These are phyloP conservation scores for Globisporangium ultimum DNA, from an alignment of 352 stramenopile species.

Conservation along the genomic window DNA sequence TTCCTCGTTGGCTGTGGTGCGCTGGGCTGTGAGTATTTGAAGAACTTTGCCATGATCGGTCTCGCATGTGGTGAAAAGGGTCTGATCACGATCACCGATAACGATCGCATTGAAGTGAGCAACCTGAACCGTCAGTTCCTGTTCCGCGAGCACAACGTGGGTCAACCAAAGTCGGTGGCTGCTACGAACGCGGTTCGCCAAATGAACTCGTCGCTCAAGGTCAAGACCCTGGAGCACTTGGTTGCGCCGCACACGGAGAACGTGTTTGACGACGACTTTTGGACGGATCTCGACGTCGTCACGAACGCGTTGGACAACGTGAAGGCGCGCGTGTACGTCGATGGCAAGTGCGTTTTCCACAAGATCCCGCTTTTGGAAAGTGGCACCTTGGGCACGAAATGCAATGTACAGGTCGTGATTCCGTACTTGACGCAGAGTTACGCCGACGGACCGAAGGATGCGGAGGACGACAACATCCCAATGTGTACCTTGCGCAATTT, in stretches of 20 bases:
- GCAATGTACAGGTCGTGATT: constrained; percentile 93
- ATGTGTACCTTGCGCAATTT: constrained; percentile 99
- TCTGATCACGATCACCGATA: constrained; percentile 81
- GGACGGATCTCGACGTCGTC: constrained; percentile 89
- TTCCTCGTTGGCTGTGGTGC: constrained; percentile 83
- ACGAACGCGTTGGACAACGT: constrained; percentile 99
- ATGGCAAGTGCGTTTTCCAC: constrained; percentile 98
- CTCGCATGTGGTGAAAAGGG: constrained; percentile 73
- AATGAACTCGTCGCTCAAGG: constrained; percentile 77
- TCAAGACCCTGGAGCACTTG: constrained; percentile 80
- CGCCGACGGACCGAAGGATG: constrained; percentile 93
- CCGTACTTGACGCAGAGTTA: constrained; percentile 93
- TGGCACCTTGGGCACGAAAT: constrained; percentile 98
- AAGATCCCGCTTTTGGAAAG: constrained; percentile 96
- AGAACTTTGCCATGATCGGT: constrained; percentile 86
- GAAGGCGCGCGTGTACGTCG: constrained; percentile 97
- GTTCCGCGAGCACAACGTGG: constrained; percentile 85
- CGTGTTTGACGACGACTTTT: constrained; percentile 80
- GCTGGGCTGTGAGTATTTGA: constrained; percentile 82
- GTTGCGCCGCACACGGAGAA: constrained; percentile 80
- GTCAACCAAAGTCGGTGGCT: constrained; percentile 80
- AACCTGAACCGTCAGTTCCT: constrained; percentile 87
- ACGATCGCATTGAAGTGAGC: constrained; percentile 87
- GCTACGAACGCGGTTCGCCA: constrained; percentile 67
- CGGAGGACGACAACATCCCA: constrained; percentile 97